A percentile compares a stretch with the other conserved stretches of the same genome.
These are phyloP conservation scores for Suhomyces sp. DNA, from an alignment of 805 yeast species.

Conservation along the genomic window DNA sequence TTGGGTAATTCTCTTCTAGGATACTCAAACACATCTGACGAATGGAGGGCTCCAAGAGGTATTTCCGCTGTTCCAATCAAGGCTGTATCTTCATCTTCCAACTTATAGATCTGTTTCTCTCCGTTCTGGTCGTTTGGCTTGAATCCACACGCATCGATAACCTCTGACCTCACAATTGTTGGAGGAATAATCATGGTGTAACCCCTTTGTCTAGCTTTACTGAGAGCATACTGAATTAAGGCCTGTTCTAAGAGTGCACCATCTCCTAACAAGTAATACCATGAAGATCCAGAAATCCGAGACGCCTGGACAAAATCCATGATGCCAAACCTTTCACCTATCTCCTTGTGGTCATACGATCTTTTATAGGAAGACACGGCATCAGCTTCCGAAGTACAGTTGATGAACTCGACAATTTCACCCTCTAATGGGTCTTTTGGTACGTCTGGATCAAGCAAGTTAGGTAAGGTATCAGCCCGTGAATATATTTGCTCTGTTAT, in stretches of 20 bases:
- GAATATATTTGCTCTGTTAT: conserved; percentile 38
- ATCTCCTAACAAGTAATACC: conserved; percentile 81
- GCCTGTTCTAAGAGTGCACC: conserved; percentile 93
- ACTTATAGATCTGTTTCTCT: conserved; percentile 79
- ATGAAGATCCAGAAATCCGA: conserved; percentile 75
- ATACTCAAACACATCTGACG: conserved; percentile 45
- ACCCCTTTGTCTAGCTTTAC: conserved; percentile 63
- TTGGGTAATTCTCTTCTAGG: conserved; percentile 46
- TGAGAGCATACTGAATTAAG: conserved; percentile 72
- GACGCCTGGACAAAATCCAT: conserved; percentile 75
- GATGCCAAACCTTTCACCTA: conserved; percentile 66
- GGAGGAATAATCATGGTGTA: conserved; percentile 80
- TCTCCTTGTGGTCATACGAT: conserved; percentile 59
- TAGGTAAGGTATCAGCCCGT: conserved; percentile 59
- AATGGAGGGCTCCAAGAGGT: conserved; percentile 79
- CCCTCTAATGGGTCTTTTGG: conserved; percentile 39
- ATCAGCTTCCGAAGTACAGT: conserved; percentile 39
- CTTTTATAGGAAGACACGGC: conserved; percentile 16
- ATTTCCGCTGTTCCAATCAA: conserved; percentile 95
- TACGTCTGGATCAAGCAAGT: conserved; percentile 52
- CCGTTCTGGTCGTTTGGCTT: conserved; percentile 86
- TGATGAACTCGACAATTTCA: conserved; percentile 51
- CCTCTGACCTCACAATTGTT: conserved; percentile 72
- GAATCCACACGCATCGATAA: conserved; percentile 89
- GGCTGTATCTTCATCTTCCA: conserved; percentile 56